Evolutionary conservation across 306 rosid species (phyloP), one percentile per base, ranked within the genome.

Genomic region (Vigna unguiculata): DNA sequence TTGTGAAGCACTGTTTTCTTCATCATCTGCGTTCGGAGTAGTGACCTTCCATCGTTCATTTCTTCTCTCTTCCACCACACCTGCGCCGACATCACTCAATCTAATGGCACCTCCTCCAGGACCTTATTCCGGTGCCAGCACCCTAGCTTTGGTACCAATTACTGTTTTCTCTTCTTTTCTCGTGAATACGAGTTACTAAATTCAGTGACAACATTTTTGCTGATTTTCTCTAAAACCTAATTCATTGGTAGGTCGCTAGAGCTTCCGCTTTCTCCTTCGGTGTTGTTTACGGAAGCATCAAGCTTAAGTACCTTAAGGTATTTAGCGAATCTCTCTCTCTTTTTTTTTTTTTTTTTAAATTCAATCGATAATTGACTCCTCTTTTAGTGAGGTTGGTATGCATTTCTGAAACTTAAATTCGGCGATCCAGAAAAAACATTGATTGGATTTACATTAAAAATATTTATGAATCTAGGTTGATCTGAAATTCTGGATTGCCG

Each of bases 71-170:
- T 20, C 11, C 9, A 11, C 65, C 61, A 0, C 52, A 28, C 45
- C 61, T 28, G 3, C 58, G 9, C 20, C 46, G 66, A 61, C 10
- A 20, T 25, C 38, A 32, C 15, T 41, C 75, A 52, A 28, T 85
- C 81, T 11, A 59, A 91, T 93, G 98, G 87, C 98, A 28, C 90
- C 91, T 0, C 97, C 92, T 78, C 90, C 96, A 14, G 97, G 97
- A 52, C 98, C 91, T 68, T 93, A 93, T 80, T 93, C 98, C 19
- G 98, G 98, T 12, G 86, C 89, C 71, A 93, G 98, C 87, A 91
- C 98, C 61, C 88, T 93, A 7, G 93, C 98, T 77, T 81, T 93
- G 93, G 98, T 93, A 85, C 21, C 2, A 0, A 0, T 76, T 63
- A 15, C 70, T 48, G 8, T 46, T 53, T 41, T 52, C 47, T 47